These are phyloP conservation scores for Hypoxylon sp. DNA, from an alignment of 2,329 filamentous ascomycete species.

Conservation along the genomic window DNA sequence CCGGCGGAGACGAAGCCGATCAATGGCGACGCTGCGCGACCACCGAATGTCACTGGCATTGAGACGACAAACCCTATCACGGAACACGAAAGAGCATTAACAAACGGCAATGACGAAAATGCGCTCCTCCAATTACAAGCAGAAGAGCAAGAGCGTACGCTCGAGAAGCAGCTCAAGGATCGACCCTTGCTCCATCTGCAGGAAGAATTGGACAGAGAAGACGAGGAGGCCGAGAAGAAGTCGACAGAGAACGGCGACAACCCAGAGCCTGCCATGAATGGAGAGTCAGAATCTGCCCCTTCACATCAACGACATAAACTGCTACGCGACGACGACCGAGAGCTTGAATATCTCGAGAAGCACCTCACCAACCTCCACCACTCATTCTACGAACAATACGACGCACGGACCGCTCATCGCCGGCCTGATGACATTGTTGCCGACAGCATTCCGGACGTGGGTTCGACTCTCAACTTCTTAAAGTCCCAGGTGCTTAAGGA, in stretches of 20 bases:
- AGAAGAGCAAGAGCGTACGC: slow-evolving; percentile 86
- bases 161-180: slow-evolving; percentile 90
- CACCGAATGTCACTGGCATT: slow-evolving; percentile 23
- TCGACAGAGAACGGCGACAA: slow-evolving; percentile 61
- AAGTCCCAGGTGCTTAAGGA: slow-evolving; percentile 82
- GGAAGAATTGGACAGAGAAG: slow-evolving; percentile 88
- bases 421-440: slow-evolving; percentile 59
- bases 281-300: slow-evolving; percentile 49
- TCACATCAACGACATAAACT: slow-evolving; percentile 75
- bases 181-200: slow-evolving; percentile 93
- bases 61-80: slow-evolving; percentile 26
- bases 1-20: slow-evolving; percentile 41
- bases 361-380: slow-evolving; percentile 82
- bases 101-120: slow-evolving; percentile 49
- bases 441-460: slow-evolving; percentile 82
- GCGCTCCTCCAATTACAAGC: slow-evolving; percentile 78
- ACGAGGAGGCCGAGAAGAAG: slow-evolving; percentile 70
- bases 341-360: slow-evolving; percentile 81
- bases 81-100: slow-evolving; percentile 41
- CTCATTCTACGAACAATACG: slow-evolving; percentile 87
- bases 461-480: slow-evolving; percentile 83
- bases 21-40: slow-evolving; percentile 39
- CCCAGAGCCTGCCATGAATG: slow-evolving; percentile 47
- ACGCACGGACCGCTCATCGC: slow-evolving; percentile 67
- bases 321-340: slow-evolving; percentile 87